Evolutionary conservation across 75 land plant species (phyloP), one percentile per base, ranked within the genome.

Genomic region (Sequoiadendron giganteum): DNA sequence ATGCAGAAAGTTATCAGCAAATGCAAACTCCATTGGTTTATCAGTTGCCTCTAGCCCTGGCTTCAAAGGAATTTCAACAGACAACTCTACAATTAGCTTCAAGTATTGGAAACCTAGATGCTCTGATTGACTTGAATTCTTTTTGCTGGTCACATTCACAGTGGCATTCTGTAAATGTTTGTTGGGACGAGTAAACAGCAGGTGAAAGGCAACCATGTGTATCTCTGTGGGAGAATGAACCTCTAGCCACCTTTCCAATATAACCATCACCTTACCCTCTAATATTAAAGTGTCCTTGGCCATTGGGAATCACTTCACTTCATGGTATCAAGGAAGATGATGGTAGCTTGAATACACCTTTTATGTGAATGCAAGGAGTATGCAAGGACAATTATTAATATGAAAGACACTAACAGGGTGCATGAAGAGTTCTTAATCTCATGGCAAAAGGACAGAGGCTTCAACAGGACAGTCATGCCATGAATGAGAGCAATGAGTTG

Each of bases 161-260:
- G n/a, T n/a, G n/a, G n/a, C n/a, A n/a, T n/a, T n/a, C n/a, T n/a
- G n/a, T n/a, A n/a, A n/a, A n/a, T n/a, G 96, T 95, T 86, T 94
- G 93, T 78, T 95, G 96, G 96, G 96, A 95, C 88, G 96, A 95
- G 85, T 92, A 95, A 8, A 91, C 96, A 75, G 96, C 96, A 85
- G 95, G 96, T 87, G 95, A 94, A 86, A 90, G 92, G 52, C 96
- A 93, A 56, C 94, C 89, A 54, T 88, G 96, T 38, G 95, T 94
- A 21, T 95, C 96, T 3, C 86, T 95, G 34, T 95, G 96, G 96
- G 96, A 95, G 85, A 94, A 94, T 88, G 96, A 95, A 86, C 96
- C 96, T 75, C 87, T 94, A 79, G 91, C 96, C 54, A 93, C 96
- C 36, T 95, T 94, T 75, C 96, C 95, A 5, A 87, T 95, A 88